Evolutionary conservation across 208 protist species (phyloP), one percentile per base, ranked within the genome.

Genomic region (Willaertia magna): DNA sequence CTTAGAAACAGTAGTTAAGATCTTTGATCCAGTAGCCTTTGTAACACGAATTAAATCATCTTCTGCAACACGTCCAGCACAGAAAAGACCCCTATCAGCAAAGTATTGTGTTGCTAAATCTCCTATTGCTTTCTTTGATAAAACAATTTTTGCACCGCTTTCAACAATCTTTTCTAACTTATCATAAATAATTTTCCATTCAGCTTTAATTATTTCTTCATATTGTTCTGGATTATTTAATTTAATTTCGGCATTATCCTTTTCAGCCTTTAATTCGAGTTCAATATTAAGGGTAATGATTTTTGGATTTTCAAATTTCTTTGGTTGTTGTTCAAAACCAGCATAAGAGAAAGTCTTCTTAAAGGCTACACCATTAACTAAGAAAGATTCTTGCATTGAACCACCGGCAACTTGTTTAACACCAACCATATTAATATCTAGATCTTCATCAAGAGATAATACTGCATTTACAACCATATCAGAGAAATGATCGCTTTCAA

Each of bases 51-150:
- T 88, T 22, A 97, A 93, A 88, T 98, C 97, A 86, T 97, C 98
- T 20, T 96, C 92, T 34, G 96, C 87, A 11, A 99, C 98, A 87
- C 99, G 96, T 52, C 99, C 99, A 43, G 98, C 98, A 92, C 98
- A 99, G 93, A 99, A 99, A 76, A 99, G 94, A 85, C 96, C 93
- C 76, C 95, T 91, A 90, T 99, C 98, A n/a, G 97, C 97, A 93
- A 99, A 99, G 93, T 98, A 99, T 93, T 99, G 99, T 49, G 99
- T 99, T 1, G 98, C 99, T 43, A 99, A 89, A 91, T 99, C 99
- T 86, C 99, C 99, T 90, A 99, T 99, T 39, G 99, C 95, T 42
- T 99, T 93, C 49, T 94, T 94, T 14, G 98, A 99, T 6, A 99
- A 95, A 30, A 99, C 93, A 82, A 99, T 40, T 12, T 99, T 99